Conservation (phyloP, 75 land plant genomes). For the Larix kaempferi region DNA sequence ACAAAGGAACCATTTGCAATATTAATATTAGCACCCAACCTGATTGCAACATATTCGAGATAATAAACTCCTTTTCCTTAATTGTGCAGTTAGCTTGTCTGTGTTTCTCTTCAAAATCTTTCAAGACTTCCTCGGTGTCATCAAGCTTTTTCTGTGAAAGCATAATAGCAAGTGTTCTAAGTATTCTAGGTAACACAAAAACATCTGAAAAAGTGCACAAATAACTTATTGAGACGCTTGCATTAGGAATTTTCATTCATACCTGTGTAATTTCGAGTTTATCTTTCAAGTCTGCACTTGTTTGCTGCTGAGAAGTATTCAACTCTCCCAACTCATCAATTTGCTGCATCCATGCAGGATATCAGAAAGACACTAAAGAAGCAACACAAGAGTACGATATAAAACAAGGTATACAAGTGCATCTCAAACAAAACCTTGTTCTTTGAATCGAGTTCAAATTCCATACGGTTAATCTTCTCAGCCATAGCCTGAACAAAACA, state of each 20-base stretch:
- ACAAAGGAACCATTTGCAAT: background rate
- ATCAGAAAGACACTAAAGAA: background rate
- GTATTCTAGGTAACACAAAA: background rate
- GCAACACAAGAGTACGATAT: background rate
- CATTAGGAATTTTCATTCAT: background rate
- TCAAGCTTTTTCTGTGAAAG: slow-evolving; percentile 32
- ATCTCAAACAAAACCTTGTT: slow-evolving; percentile 25
- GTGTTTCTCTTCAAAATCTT: slow-evolving; percentile 26
- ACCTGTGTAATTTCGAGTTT: slow-evolving; percentile 22
- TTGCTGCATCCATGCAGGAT: slow-evolving; percentile 13
- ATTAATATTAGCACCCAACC: slow-evolving; percentile 8
- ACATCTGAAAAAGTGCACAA: background rate
- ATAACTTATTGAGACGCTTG: background rate
- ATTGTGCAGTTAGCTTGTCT: slow-evolving; percentile 33
- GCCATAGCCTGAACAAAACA: slow-evolving; percentile 33
- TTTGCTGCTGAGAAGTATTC: slow-evolving; percentile 6
- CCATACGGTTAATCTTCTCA: slow-evolving; percentile 45
- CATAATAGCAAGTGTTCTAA: background rate
- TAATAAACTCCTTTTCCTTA: slow-evolving; percentile 33
- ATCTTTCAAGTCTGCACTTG: slow-evolving; percentile 6
- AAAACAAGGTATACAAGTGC: background rate
- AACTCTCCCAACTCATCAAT: slow-evolving; percentile 20
- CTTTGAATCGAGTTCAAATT: slow-evolving; percentile 37
- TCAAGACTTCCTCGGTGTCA: slow-evolving; percentile 26
- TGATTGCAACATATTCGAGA: slow-evolving; percentile 29